Percentiles rank a stretch among this genome's conserved stretches.
These are phyloP conservation scores for Barnettozyma hawaiiensis DNA, from an alignment of 1,139 yeast species.

Conservation along the genomic window DNA sequence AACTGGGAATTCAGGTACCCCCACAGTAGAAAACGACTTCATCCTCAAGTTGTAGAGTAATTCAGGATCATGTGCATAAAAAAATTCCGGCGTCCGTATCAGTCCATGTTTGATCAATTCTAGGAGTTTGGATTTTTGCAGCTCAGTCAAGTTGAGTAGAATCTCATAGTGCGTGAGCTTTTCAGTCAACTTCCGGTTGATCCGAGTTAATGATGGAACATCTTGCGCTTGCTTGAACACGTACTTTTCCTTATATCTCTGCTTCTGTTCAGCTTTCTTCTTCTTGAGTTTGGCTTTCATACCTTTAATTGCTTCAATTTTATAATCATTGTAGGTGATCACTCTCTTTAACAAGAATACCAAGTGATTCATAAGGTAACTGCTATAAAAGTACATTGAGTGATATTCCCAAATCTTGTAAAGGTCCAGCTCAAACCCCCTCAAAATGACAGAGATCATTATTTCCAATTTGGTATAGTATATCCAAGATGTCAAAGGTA, in stretches of 20 bases:
- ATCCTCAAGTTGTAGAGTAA: constrained; percentile 61
- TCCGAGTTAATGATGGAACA: constrained; percentile 25
- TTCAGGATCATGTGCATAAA: constrained; percentile 39
- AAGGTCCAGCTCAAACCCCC: constrained; percentile 73
- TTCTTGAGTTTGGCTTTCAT: constrained; percentile 45
- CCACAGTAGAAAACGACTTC: constrained; percentile 80
- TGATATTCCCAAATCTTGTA: constrained; percentile 69
- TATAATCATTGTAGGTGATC: constrained; percentile 38
- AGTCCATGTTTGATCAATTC: constrained; percentile 36
- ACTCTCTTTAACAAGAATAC: constrained; percentile 48
- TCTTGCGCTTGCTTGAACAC: constrained; percentile 23
- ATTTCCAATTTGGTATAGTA: constrained; percentile 57
- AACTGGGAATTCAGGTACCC: constrained; percentile 63
- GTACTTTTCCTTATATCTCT: constrained; percentile 26
- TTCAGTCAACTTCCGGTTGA: constrained; percentile 23
- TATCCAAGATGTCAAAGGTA: constrained; percentile 65
- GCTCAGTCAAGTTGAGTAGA: constrained; percentile 34
- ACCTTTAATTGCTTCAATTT: constrained; percentile 32
- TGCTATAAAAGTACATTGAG: constrained; percentile 63
- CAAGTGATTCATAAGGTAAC: constrained; percentile 45
- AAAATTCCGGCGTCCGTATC: constrained; percentile 34
- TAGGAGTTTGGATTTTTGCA: constrained; percentile 35
- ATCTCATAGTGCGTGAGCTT: constrained; percentile 35
- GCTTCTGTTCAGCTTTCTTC: constrained; percentile 33
- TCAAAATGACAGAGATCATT: constrained; percentile 67